These are phyloP conservation scores for Fusarium sp. DNA, from an alignment of 2,329 filamentous ascomycete species.

Conservation along the genomic window DNA sequence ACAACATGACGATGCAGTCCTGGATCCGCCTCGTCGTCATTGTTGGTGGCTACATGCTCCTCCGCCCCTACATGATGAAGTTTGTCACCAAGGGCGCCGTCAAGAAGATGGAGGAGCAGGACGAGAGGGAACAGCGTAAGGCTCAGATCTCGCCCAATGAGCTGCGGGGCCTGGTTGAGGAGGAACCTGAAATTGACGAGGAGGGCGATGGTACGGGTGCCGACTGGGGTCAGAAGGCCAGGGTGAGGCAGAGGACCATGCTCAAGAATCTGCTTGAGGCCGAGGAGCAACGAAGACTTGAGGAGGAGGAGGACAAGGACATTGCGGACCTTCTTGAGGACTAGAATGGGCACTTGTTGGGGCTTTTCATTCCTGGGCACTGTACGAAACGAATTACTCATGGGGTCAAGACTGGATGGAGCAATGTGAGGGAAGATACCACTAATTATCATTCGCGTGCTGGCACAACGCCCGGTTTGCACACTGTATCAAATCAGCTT, in stretches of 20 bases:
- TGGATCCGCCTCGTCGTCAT: conserved; percentile 79
- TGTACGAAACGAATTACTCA: conserved; percentile 8
- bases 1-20: conserved; percentile 62
- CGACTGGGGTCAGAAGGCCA: conserved; percentile 78
- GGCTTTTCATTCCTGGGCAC: not conserved
- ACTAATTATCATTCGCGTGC: not conserved
- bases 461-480: not conserved
- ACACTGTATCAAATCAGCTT: not conserved
- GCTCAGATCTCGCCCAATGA: conserved; percentile 74
- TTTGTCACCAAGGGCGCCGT: conserved; percentile 72
- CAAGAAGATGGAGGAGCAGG: conserved; percentile 71
- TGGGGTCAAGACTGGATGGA: conserved; percentile 6
- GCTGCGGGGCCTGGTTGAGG: conserved; percentile 67
- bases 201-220: conserved; percentile 60
- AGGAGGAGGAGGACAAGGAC: conserved; percentile 79
- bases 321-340: conserved; percentile 78
- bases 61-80: conserved; percentile 81
- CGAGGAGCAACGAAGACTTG: conserved; percentile 69
- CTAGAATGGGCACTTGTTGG: conserved; percentile 41
- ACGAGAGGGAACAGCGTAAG: conserved; percentile 63
- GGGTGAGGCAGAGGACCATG: conserved; percentile 75
- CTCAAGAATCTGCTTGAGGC: conserved; percentile 74
- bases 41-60: conserved; percentile 77
- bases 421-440: conserved; percentile 5
- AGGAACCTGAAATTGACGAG: conserved; percentile 63